phyloP scores from a whole-genome alignment of 2,329 filamentous ascomycete species.

The Aspergillus neotritici region DNA sequence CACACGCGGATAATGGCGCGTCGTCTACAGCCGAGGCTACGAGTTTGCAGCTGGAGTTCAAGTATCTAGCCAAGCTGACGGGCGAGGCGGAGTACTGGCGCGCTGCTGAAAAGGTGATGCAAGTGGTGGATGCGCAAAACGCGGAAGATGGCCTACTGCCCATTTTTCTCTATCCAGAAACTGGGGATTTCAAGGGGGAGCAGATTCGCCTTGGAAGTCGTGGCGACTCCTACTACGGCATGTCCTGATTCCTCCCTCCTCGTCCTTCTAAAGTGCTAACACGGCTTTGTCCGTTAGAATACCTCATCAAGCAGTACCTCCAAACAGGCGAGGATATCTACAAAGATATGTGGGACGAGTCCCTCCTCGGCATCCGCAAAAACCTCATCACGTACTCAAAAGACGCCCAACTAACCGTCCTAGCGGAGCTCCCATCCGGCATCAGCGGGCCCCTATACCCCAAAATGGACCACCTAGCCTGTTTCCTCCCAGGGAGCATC shows the following conservation, averaged over 20 bases:
- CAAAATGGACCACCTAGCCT: conserved; percentile 98
- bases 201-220: conserved; percentile 91
- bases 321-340: conserved; percentile 88
- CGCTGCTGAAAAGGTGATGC: conserved; percentile 82
- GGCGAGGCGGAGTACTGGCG: conserved; percentile 93
- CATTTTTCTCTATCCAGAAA: conserved; percentile 79
- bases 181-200: conserved; percentile 69
- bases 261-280: conserved; percentile 5
- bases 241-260: conserved; percentile 4
- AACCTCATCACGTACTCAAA: conserved; percentile 86
- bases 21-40: conserved; percentile 93
- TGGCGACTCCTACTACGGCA: conserved; percentile 88
- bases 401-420: conserved; percentile 73
- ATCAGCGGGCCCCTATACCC: conserved; percentile 61
- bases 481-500: conserved; percentile 95
- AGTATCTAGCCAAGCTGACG: conserved; percentile 90
- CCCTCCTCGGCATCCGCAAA: conserved; percentile 78
- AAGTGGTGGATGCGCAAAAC: conserved; percentile 79
- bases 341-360: conserved; percentile 86
- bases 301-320: conserved; percentile 96
- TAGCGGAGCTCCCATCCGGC: conserved; percentile 77
- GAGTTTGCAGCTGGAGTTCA: conserved; percentile 90
- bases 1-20: conserved; percentile 78
- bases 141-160: conserved; percentile 77
- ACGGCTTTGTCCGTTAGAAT: conserved; percentile 52